phyloP scores from a whole-genome alignment of 2,329 filamentous ascomycete species.

The Cercospora berteroae region DNA sequence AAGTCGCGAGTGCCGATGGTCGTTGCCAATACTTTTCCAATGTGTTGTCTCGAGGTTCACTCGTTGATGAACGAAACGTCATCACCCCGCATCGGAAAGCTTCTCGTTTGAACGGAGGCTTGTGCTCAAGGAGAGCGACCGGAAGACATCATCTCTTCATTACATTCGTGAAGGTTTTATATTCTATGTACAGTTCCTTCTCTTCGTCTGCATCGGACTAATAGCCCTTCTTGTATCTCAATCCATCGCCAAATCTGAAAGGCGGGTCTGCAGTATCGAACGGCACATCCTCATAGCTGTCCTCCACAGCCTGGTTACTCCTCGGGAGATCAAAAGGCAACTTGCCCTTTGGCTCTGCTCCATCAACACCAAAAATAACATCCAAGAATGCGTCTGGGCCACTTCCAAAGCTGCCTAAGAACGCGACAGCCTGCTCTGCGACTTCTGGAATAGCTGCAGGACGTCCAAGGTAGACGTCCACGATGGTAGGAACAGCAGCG shows the following conservation, averaged over 20 bases:
- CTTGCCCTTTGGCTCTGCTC: constrained; percentile 42
- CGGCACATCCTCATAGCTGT: constrained; percentile 37
- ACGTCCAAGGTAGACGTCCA: constrained; percentile 48
- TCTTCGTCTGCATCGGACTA: not conserved
- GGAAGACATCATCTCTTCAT: not conserved
- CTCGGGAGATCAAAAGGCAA: constrained; percentile 51
- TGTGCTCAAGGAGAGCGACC: not conserved
- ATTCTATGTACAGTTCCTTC: not conserved
- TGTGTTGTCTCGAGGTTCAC: not conserved
- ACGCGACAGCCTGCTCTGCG: constrained; percentile 39
- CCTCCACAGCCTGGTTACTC: constrained; percentile 46
- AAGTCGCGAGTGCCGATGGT: not conserved
- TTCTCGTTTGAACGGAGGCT: not conserved
- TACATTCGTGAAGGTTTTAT: not conserved
- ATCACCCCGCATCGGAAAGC: not conserved
- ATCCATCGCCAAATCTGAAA: constrained; percentile 39
- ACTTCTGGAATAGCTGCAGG: constrained; percentile 47
- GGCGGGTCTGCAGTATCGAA: constrained; percentile 41
- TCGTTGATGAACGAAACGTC: not conserved
- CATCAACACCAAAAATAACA: constrained; percentile 42
- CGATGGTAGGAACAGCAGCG: constrained; percentile 41
- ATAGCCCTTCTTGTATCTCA: constrained; percentile 32
- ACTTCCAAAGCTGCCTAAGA: constrained; percentile 45
- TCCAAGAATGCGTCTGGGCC: constrained; percentile 47
- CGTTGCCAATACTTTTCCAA: not conserved